Conservation (phyloP, 768 basidiomycete genomes). For the Vishniacozyma victoriae region DNA sequence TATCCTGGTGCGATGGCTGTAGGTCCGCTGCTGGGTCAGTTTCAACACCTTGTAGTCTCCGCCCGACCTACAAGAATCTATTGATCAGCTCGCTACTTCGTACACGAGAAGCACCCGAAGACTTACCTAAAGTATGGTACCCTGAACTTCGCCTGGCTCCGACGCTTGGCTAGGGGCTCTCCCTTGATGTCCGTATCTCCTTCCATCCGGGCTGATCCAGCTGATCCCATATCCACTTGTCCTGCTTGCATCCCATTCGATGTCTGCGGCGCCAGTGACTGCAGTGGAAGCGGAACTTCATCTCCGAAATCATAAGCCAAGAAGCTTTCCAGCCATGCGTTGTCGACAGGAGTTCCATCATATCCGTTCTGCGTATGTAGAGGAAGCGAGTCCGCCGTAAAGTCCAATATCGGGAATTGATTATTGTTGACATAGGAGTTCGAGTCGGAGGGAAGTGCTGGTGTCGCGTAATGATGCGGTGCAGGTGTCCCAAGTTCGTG, state of each 20-base stretch:
- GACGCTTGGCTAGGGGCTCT: too few relatives aligned
- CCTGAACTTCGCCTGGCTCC: slow-evolving; percentile 4
- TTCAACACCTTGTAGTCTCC: too few relatives aligned
- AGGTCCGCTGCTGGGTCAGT: slow-evolving; percentile 3
- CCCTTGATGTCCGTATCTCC: too few relatives aligned
- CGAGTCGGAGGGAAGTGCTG: too few relatives aligned
- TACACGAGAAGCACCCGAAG: background rate
- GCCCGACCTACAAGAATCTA: slow-evolving; percentile 11
- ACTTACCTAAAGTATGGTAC: slow-evolving; percentile 21
- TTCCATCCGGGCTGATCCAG: background rate
- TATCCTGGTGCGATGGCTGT: slow-evolving; percentile 20
- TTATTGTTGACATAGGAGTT: too few relatives aligned
- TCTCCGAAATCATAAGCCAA: too few relatives aligned
- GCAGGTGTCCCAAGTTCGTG: too few relatives aligned
- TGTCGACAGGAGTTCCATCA: too few relatives aligned
- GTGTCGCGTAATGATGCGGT: too few relatives aligned
- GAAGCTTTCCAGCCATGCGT: too few relatives aligned
- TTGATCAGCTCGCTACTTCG: background rate
- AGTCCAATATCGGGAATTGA: too few relatives aligned
- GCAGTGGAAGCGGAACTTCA: background rate
- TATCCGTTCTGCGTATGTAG: background rate
- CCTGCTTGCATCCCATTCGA: background rate
- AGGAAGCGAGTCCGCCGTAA: background rate
- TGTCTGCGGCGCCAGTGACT: background rate
- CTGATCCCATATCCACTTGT: background rate